Evolutionary conservation across 2,329 filamentous ascomycete genomes (phyloP), one percentile per base, ranked within the genome.

Genomic region (Diaporthe vexans): DNA sequence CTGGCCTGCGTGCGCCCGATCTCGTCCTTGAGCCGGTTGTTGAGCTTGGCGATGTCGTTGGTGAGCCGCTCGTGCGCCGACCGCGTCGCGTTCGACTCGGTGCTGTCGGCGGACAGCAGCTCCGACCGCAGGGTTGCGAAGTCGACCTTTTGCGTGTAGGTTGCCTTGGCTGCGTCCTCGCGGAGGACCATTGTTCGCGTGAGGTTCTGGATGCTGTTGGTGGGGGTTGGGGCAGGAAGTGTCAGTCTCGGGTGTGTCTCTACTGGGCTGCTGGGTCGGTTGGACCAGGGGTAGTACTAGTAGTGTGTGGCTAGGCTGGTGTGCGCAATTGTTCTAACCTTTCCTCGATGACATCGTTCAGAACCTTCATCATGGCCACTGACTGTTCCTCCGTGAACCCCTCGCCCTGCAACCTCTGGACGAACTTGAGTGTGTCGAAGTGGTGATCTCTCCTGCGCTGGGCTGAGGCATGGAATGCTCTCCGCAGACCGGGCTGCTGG

Each of bases 371-470:
- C 94, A 98, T 97, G n/a, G 97, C 96, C 35, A 95, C 95, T 3
- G 95, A 93, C 84, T 99, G 97, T 78, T 95, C 94, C 83, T 98
- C 96, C 33, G 95, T 98, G 83, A 98, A 98, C 0, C 97, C 97
- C 82, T 99, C 97, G 78, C 91, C 91, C 83, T 96, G 92, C 54
- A 99, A 87, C 70, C 94, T 90, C 85, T 98, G 94, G 52, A 99
- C 95, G 82, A 99, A 98, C 85, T 98, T 98, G 76, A 99, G 90
- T 0, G 97, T 99, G 84, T 99, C 97, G 82, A 99, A 99, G 84
- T 99, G 95, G 84, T 99, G 97, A 80, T 98, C 95, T 77, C 94
- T 91, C 70, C 83, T 82, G 68, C 86, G 89, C 51, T 84, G 80
- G 2, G 90, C 82, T 0, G 94, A 93, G 48, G 91, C 89, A 82